Conservation (phyloP, 805 yeast species). For the Saccharomycopsis javanensis region DNA sequence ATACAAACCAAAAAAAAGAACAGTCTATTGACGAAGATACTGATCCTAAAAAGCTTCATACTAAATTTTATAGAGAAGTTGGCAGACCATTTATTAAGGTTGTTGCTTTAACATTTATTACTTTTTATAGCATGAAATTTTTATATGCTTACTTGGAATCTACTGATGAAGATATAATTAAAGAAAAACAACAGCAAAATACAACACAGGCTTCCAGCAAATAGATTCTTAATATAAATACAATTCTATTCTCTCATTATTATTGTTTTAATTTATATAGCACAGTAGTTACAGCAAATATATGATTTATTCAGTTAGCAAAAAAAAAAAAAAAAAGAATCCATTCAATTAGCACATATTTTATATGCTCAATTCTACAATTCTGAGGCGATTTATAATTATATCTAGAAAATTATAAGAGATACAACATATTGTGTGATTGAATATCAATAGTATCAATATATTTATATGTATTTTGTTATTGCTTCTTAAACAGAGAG, state of each 20-base stretch:
- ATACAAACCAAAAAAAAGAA: neutral
- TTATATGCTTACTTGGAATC: constrained; percentile 36
- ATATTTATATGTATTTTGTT: no score
- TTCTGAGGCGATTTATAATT: no score
- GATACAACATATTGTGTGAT: no score
- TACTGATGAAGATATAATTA: constrained; percentile 19
- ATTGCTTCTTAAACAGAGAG: neutral
- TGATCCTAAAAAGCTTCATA: constrained; percentile 6
- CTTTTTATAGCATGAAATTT: constrained; percentile 38
- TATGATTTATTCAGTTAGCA: no score
- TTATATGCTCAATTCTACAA: no score
- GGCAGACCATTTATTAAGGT: constrained; percentile 39
- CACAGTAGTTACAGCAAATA: no score
- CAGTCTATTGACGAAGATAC: neutral
- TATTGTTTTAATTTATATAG: no score
- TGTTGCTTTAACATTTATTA: constrained; percentile 33
- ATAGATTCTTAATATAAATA: no score
- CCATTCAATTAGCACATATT: no score
- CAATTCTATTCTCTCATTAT: no score
- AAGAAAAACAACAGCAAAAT: neutral
- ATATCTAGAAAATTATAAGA: no score
- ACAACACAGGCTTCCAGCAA: neutral
- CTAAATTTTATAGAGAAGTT: constrained; percentile 35
- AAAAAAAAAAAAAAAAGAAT: no score
- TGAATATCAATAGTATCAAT: neutral